Base-by-base conservation (phyloP, 106 monocot species). In the Narthecium ossifragum region DNA sequence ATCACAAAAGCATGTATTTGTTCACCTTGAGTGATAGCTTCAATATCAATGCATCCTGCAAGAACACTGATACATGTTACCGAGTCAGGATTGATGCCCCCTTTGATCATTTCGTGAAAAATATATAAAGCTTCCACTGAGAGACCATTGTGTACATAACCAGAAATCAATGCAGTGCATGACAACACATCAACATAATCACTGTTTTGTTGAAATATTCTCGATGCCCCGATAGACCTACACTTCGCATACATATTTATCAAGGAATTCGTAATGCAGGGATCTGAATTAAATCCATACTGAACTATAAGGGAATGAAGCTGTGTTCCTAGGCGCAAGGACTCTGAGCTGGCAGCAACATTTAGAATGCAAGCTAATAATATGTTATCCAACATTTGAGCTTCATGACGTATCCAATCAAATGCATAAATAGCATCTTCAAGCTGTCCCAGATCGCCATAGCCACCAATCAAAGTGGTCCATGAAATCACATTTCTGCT, bases 171-270 rank as follows among this genome's bases (percentile, higher is more conserved):
- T 33, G 26, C 43, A 11, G 62, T 71, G 62, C 70, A 71, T 31
- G 70, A 61, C 3, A 27, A 40, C 27, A 55, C 26, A 32, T 26
- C 41, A 29, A 4, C 1, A 33, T 33, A 18, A 41, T 33, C 29
- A 31, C 39, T 45, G n/a, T 53, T 46, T 11, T 41, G 54, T 26
- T 62, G 62, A 32, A 63, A 71, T 6, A 71, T 15, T 29, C 63
- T 62, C 40, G 34, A 23, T 26, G 70, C 70, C 15, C 10, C 26
- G 62, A 71, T 55, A 31, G n/a, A 53, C 12, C 14, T 31, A 46
- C 70, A 71, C 43, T 71, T 71, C 1, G 70, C 45, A 34, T 71
- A 71, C 70, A 71, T 71, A 54, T 55, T 53, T 53, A 71, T 61
- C 45, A 71, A 43, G 12, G 62, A 25, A 71, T 54, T 24, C n/a